Evolutionary conservation across 257 asterid species (phyloP), one percentile per base, ranked within the genome.

Genomic region (Capsicum baccatum): DNA sequence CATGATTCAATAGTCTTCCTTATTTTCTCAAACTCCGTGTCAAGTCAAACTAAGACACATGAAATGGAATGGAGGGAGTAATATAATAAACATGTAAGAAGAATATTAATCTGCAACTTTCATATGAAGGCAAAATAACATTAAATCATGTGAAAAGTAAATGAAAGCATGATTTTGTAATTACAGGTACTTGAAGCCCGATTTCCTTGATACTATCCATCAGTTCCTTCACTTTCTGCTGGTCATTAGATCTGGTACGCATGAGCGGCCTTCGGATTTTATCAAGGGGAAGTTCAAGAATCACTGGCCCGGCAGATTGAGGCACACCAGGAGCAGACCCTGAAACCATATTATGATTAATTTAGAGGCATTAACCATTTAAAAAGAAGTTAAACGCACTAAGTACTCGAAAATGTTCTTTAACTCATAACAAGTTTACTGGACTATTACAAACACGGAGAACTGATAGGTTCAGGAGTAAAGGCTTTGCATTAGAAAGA

Each of bases 121-220:
- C 19, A 2, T 3, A 62, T 48, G 79, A 68, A 57, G 54, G 44
- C 3, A 33, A n/a, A 42, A 37, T 4, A 35, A 35, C 17, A 21
- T 15, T 70, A 58, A 21, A 69, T 16, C 19, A 80, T 37, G 60
- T 33, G 17, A 55, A 64, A 67, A 62, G 47, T 64, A 37, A 42
- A 68, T 8, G 35, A 76, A 33, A n/a, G 33, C 33, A 67, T 79
- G 62, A 66, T 44, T 35, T 58, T 10, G 64, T 68, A 68, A 94
- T 94, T 92, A 96, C 98, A n/a, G 99, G 99, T 21, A 94, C 98
- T 93, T 96, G 99, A 63, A 96, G 98, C 62, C 99, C 99, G 69
- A 96, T 94, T 89, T 92, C 91, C 39, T 78, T 74, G 47, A 96
- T 94, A 79, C 98, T 96, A 7, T 92, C 94, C 97, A 91, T 93